Conservation (phyloP, 2,329 filamentous ascomycete genomes). For the Ophiocordyceps sinensis region DNA sequence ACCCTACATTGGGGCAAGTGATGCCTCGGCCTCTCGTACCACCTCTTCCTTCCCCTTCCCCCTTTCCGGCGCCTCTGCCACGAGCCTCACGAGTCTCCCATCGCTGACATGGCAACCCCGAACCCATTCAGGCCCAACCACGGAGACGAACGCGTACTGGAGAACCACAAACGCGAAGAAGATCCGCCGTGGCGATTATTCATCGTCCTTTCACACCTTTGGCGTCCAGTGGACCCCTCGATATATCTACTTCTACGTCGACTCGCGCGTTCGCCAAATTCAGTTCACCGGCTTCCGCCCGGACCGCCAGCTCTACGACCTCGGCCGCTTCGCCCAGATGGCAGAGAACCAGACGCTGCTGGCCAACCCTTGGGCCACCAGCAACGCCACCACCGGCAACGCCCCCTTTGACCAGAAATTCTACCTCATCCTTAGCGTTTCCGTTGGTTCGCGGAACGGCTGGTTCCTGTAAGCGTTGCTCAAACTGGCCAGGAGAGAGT, state of each 20-base stretch:
- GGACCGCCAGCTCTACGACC: constrained; percentile 21
- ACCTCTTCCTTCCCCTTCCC: neutral
- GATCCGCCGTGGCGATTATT: constrained; percentile 22
- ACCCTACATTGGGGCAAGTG: constrained; percentile 32
- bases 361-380: constrained; percentile 28
- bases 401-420: constrained; percentile 38
- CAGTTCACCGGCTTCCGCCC: constrained; percentile 21
- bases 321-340: constrained; percentile 25
- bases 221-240: constrained; percentile 37
- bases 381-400: constrained; percentile 20
- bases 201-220: constrained; percentile 32
- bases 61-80: neutral
- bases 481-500: too few relatives aligned
- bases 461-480: constrained; percentile 24
- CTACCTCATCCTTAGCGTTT: constrained; percentile 36
- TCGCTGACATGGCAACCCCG: neutral
- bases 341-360: constrained; percentile 25
- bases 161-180: constrained; percentile 17
- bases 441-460: constrained; percentile 32
- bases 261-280: constrained; percentile 26
- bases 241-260: constrained; percentile 39
- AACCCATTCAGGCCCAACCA: constrained; percentile 8
- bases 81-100: neutral
- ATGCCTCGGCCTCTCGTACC: neutral
- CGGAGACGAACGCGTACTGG: constrained; percentile 17